Percentiles rank a stretch among this genome's conserved stretches.
phyloP scores from a whole-genome alignment of 441 rosid species.

The Theobroma grandiflorum region DNA sequence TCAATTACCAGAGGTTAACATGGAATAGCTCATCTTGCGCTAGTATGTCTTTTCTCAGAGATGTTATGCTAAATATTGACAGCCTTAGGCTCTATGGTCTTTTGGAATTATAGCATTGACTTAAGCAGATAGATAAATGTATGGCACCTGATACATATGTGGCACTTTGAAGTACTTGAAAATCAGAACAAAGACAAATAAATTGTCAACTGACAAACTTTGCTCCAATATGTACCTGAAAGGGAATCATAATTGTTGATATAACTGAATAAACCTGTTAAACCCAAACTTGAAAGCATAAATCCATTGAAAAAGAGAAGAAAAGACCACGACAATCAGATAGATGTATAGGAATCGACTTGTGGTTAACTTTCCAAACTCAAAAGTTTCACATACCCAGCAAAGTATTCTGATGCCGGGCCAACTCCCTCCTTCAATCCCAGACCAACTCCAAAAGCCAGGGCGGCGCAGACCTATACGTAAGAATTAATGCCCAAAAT shows the following conservation, averaged over 20 bases:
- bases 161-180: slow-evolving; percentile 97
- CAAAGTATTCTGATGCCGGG: slow-evolving; percentile 90
- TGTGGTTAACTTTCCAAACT: neutral
- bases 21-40: slow-evolving; percentile 14
- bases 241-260: slow-evolving; percentile 28
- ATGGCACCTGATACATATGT: slow-evolving; percentile 74
- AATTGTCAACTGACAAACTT: slow-evolving; percentile 95
- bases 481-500: slow-evolving; percentile 31
- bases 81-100: neutral
- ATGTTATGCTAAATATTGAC: neutral
- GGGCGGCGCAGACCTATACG: slow-evolving; percentile 72
- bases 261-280: neutral
- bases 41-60: neutral
- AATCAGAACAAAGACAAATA: slow-evolving; percentile 88
- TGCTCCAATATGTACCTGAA: slow-evolving; percentile 95
- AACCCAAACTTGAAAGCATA: neutral
- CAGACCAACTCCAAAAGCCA: slow-evolving; percentile 81
- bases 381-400: slow-evolving; percentile 63
- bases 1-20: slow-evolving; percentile 23
- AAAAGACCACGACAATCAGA: slow-evolving; percentile 15
- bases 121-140: slow-evolving; percentile 18
- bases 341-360: neutral
- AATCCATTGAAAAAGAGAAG: neutral
- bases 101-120: neutral
- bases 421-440: slow-evolving; percentile 81